Percentiles rank a stretch among this genome's conserved stretches.
Evolutionary conservation across 345 rosid species (phyloP).

Genomic region (Salix brachista): DNA sequence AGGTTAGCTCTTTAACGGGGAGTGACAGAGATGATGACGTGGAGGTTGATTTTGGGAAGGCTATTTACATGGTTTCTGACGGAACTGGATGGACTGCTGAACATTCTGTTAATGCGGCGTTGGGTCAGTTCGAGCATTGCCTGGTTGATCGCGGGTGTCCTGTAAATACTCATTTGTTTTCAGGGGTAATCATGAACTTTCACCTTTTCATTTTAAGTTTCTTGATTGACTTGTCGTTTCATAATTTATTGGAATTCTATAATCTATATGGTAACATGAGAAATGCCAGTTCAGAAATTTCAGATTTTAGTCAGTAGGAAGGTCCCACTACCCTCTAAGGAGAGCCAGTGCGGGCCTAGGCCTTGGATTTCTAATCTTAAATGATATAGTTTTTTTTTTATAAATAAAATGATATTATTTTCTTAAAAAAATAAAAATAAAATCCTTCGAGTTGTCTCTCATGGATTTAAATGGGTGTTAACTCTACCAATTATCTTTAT

Average conservation of each 20-base stretch:
- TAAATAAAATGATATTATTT: too few species aligned
- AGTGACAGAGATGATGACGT: slow-evolving; percentile 28
- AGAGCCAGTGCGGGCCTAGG: too few species aligned
- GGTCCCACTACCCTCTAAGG: too few species aligned
- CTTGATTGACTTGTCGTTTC: neutral
- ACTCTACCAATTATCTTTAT: too few species aligned
- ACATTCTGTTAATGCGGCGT: slow-evolving; percentile 76
- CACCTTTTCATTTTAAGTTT: neutral
- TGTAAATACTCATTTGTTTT: slow-evolving; percentile 82
- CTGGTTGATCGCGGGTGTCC: slow-evolving; percentile 87
- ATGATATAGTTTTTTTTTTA: too few species aligned
- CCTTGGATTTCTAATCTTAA: too few species aligned
- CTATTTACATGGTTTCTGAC: slow-evolving; percentile 83
- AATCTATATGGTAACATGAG: neutral
- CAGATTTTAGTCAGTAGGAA: too few species aligned
- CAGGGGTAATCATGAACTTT: slow-evolving; percentile 57
- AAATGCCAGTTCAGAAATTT: too few species aligned
- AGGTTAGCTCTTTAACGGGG: neutral
- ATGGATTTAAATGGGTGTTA: too few species aligned
- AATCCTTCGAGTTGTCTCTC: too few species aligned
- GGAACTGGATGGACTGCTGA: slow-evolving; percentile 98
- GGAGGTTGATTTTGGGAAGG: slow-evolving; percentile 40
- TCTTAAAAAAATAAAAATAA: too few species aligned
- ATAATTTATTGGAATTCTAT: neutral
- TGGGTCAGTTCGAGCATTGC: slow-evolving; percentile 87